Percentiles rank a stretch among this genome's conserved stretches.
Evolutionary conservation across 352 stramenopile genomes (phyloP).

Genomic region (Globisporangium radiosum): DNA sequence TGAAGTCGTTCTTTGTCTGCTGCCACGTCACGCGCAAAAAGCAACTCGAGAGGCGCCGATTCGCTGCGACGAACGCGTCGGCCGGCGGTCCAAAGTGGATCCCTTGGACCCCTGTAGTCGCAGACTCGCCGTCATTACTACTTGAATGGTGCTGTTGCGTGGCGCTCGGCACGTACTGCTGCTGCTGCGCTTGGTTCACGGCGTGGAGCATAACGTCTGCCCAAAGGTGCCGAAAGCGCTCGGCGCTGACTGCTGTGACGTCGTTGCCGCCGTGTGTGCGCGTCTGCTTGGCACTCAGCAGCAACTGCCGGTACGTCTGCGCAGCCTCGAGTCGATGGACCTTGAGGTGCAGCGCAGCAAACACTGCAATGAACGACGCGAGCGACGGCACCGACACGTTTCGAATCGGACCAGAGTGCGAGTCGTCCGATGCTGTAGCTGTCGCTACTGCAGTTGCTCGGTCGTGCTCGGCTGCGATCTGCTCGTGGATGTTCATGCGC

Average conservation of each 20-base stretch:
- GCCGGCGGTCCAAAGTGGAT: conserved; percentile 30
- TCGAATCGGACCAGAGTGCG: too few species aligned
- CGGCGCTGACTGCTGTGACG: conserved; percentile 6
- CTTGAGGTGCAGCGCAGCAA: conserved; percentile 23
- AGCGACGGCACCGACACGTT: conserved; percentile 11
- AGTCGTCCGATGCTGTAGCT: too few species aligned
- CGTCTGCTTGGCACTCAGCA: conserved; percentile 7
- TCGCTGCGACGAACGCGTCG: conserved; percentile 21
- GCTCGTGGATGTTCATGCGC: conserved; percentile 18
- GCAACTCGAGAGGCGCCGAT: conserved; percentile 22
- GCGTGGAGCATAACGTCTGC: conserved; percentile 21
- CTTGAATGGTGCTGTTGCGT: conserved; percentile 1
- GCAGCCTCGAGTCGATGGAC: conserved; percentile 24
- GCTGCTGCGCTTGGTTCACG: conserved; percentile 33
- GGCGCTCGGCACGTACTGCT: conserved; percentile 15
- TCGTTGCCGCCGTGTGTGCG: not conserved
- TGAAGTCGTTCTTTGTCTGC: conserved; percentile 35
- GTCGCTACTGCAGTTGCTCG: not conserved
- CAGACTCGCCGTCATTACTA: not conserved
- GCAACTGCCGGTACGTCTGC: conserved; percentile 27
- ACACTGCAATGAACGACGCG: conserved; percentile 22
- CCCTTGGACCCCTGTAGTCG: not conserved
- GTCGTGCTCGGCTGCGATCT: conserved; percentile 7
- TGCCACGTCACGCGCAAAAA: conserved; percentile 37
- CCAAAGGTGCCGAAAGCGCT: conserved; percentile 26